These are phyloP conservation scores for Fraxinus angustifolia DNA, from an alignment of 305 asterid species.

Conservation along the genomic window DNA sequence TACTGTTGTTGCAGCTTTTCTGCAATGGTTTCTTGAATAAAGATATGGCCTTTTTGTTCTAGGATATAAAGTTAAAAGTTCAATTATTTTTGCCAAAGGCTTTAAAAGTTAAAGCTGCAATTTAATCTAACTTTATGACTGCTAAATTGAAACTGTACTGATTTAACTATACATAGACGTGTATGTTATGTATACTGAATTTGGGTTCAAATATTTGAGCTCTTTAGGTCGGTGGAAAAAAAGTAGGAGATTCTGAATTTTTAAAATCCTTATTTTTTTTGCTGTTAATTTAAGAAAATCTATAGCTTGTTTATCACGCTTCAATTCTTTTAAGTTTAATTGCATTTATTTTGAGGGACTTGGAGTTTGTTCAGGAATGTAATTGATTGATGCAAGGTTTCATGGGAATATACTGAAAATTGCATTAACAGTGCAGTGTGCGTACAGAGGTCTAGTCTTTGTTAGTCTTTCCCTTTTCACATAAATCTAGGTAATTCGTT, in stretches of 20 bases:
- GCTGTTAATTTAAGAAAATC: background rate
- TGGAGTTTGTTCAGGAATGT: constrained; percentile 27
- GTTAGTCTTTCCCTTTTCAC: constrained; percentile 25
- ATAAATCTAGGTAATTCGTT: constrained; percentile 23
- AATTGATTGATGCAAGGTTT: constrained; percentile 36
- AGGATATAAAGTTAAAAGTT: background rate
- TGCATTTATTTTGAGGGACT: constrained; percentile 13
- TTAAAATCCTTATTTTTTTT: background rate
- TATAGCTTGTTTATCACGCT: background rate
- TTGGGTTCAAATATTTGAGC: background rate
- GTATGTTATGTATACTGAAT: background rate
- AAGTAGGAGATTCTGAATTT: background rate
- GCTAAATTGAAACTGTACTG: background rate
- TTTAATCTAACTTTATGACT: constrained; percentile 7
- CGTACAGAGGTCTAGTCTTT: constrained; percentile 28
- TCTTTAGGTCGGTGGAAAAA: background rate
- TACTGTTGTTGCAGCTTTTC: background rate
- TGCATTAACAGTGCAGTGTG: background rate
- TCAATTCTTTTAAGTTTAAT: constrained; percentile 7
- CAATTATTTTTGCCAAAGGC: constrained; percentile 8
- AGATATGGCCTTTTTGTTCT: background rate
- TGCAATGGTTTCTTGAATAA: background rate
- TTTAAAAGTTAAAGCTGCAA: constrained; percentile 22
- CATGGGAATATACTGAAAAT: constrained; percentile 28
- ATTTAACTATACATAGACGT: background rate